Base-by-base conservation (phyloP, 164 flowering plant species). In the Liriodendron chinense region DNA sequence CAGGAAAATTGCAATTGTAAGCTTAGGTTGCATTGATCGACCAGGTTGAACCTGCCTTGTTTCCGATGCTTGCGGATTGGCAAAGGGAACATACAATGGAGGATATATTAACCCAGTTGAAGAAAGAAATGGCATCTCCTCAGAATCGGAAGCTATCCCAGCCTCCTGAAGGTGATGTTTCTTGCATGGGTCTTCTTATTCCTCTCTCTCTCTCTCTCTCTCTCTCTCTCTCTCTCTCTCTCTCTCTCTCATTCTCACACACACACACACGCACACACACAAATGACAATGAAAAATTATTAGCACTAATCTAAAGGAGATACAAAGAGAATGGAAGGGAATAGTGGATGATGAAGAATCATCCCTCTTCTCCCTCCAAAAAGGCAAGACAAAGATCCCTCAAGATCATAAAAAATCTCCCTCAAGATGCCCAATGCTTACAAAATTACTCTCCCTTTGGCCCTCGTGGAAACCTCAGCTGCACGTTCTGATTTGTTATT, bases 11-110 rank as follows among this genome's bases (percentile, higher is more conserved):
- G 53, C 2, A 24, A 6, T 69, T n/a, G 23, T 24, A 53, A 25
- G 62, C 76, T 80, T 56, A 76, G 28, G 4, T 47, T 61, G 25
- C 16, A 6, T 14, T 21, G 26, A 57, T 75, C 59, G 47, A 57
- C 25, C 85, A 92, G 95, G 97, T 91, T 73, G 94, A 91, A 74
- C 94, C 94, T 8, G 85, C 80, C 64, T 81, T 82, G 10, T 89
- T 92, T 73, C 89, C 91, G 24, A 87, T 92, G 89, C 94, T 92
- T 69, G 80, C 90, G 62, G 82, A 87, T 74, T 92, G 94, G 97
- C 86, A 85, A 76, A 79, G 93, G 69, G 91, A 89, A 72, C 79
- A 71, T 75, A 91, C 95, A 34, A 91, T 92, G 94, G 94, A 92
- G 82, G 91, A 89, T 75, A 83, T 91, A 76, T 70, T 92, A 82